These are phyloP conservation scores for Novakomyces olei DNA, from an alignment of 805 yeast genomes.

Conservation along the genomic window DNA sequence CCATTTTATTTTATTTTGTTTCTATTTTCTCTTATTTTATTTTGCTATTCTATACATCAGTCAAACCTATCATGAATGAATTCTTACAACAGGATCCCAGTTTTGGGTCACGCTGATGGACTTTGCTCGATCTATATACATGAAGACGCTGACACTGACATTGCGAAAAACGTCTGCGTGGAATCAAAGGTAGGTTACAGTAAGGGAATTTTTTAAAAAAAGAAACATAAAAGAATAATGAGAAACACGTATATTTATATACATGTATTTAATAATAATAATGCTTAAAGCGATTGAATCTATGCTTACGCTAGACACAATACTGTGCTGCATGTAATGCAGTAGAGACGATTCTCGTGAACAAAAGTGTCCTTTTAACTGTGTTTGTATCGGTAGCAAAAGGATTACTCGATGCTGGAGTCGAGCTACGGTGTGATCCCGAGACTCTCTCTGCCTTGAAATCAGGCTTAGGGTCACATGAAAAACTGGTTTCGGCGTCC, in stretches of 20 bases:
- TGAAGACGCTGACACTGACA: slow-evolving; percentile 47
- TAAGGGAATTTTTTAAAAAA: too few species aligned
- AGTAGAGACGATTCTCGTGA: slow-evolving; percentile 61
- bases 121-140: slow-evolving; percentile 77
- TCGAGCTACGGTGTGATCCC: slow-evolving; percentile 44
- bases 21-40: background rate
- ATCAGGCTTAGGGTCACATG: slow-evolving; percentile 3
- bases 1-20: too few species aligned
- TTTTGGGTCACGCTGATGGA: slow-evolving; percentile 96
- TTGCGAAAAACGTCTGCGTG: slow-evolving; percentile 52
- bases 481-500: slow-evolving; percentile 22
- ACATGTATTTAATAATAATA: too few species aligned
- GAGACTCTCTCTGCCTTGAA: slow-evolving; percentile 17
- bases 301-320: slow-evolving; percentile 1
- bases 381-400: slow-evolving; percentile 11
- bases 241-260: too few species aligned
- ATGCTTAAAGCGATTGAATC: too few species aligned
- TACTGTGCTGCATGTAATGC: slow-evolving; percentile 98
- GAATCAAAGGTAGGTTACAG: slow-evolving; percentile 87
- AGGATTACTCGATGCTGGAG: slow-evolving; percentile 38
- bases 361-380: slow-evolving; percentile 23
- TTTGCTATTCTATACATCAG: too few species aligned
- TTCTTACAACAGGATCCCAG: slow-evolving; percentile 41
- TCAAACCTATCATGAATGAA: too few species aligned
- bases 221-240: too few species aligned